Evolutionary conservation across 257 asterid species (phyloP).

Genomic region (Solanum etuberosum): DNA sequence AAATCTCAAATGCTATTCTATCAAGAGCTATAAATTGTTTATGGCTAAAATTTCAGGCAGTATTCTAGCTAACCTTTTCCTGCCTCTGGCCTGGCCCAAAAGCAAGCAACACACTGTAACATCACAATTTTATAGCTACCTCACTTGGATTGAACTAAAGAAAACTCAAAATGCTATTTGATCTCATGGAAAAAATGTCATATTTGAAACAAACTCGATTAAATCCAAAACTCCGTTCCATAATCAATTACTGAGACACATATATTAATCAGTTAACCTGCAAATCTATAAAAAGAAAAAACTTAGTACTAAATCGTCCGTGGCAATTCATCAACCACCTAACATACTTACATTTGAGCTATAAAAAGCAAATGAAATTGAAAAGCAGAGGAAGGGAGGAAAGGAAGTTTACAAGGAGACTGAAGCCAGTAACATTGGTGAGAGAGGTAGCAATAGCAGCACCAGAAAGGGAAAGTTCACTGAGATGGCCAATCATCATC

Average conservation of each 20-base stretch:
- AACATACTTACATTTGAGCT: neutral
- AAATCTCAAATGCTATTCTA: neutral
- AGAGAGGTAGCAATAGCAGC: slow-evolving; percentile 30
- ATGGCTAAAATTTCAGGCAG: neutral
- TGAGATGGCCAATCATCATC: slow-evolving; percentile 36
- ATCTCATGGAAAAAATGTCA: neutral
- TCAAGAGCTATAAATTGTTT: neutral
- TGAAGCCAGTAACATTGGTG: slow-evolving; percentile 33
- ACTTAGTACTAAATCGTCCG: too few relatives aligned
- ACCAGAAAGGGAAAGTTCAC: slow-evolving; percentile 24
- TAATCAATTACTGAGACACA: neutral
- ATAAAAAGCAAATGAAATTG: neutral
- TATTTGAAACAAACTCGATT: neutral
- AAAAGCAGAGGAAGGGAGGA: neutral
- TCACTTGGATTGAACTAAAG: neutral
- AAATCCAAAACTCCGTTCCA: neutral
- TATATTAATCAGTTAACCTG: too few relatives aligned
- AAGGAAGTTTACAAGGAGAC: slow-evolving; percentile 19
- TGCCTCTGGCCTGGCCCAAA: neutral
- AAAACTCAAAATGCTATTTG: neutral
- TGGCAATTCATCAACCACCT: neutral
- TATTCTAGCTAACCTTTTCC: neutral
- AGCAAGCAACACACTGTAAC: neutral
- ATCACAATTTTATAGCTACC: neutral
- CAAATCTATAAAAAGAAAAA: too few relatives aligned